Base-by-base conservation (phyloP, 2,329 filamentous ascomycete genomes). In the Stagonosporopsis vannaccii region DNA sequence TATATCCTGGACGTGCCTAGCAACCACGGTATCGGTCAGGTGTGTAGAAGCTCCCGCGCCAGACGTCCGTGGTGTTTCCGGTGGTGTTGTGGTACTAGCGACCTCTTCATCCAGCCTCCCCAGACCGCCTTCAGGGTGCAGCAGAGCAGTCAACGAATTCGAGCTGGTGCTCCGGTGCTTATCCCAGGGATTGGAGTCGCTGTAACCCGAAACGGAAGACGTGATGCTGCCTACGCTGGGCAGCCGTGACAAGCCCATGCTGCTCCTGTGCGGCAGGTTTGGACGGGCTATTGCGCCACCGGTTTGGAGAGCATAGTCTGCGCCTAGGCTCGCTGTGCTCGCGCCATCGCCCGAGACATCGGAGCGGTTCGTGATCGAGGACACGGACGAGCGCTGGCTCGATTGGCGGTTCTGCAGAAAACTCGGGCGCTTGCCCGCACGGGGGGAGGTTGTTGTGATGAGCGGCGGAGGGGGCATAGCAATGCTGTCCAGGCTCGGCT, bases 141-240 rank as follows among this genome's bases (percentile, higher is more conserved):
- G 61, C 40, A 66, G 61, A 40, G 65, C 69, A 40, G 68, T 63
- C 17, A 72, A 47, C 11, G 74, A 76, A 33, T 73, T 74, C 42
- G 75, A 67, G 56, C 76, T 77, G 42, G 77, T 69, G 60, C 75
- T 66, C 67, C 78, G 61, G 69, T 77, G 63, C 74, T 79, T 62
- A 75, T 80, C 58, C 80, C 65, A 66, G 36, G 72, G 74, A 39
- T 73, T 72, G 43, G 75, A 67, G 37, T 80, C 80, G 67, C 84
- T 80, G 65, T 84, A 77, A 63, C 79, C 81, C 20, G 84, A 85
- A 26, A 87, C 78, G 0, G 89, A 91, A 5, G 92, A 97, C 2
- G 87, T 90, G 79, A 97, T 92, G 73, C 94, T 97, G 20, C 92
- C 92, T 56, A 97, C 84, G 77, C 93, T 97, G 59, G 93, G 88